These are phyloP conservation scores for Termitomyces sp. DNA, from an alignment of 768 basidiomycete genomes.

Conservation along the genomic window DNA sequence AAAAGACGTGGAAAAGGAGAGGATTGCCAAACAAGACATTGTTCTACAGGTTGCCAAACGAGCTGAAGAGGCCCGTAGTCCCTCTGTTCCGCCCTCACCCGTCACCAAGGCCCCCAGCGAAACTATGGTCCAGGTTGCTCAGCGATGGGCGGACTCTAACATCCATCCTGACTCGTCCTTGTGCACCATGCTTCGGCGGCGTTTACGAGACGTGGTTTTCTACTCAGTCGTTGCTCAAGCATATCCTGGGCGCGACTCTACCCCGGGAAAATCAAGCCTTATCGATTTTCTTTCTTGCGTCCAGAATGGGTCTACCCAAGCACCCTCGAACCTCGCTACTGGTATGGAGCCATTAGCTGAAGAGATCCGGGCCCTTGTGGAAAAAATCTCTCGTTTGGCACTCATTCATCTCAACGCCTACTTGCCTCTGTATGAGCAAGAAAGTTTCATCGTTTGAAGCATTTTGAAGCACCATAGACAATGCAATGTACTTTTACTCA, in stretches of 20 bases:
- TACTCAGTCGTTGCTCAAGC: constrained; percentile 48
- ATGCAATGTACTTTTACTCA: constrained; percentile 5
- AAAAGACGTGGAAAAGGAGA: constrained; percentile 48
- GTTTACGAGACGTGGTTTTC: constrained; percentile 61
- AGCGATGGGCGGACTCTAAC: constrained; percentile 68
- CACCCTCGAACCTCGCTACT: constrained; percentile 29
- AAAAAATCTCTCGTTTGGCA: constrained; percentile 68
- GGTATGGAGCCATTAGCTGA: constrained; percentile 71
- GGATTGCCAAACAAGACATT: constrained; percentile 53
- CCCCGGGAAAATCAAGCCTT: constrained; percentile 21
- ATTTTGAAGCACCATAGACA: not conserved
- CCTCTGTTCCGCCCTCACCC: constrained; percentile 19
- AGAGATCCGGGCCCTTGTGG: constrained; percentile 64
- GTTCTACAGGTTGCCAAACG: constrained; percentile 73
- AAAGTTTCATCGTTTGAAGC: constrained; percentile 39
- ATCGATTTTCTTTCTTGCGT: constrained; percentile 19
- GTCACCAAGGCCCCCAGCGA: constrained; percentile 38
- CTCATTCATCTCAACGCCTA: constrained; percentile 74
- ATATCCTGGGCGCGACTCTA: constrained; percentile 40
- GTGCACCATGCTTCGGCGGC: constrained; percentile 52
- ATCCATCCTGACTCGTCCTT: constrained; percentile 57
- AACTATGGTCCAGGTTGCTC: constrained; percentile 51
- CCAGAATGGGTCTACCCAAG: constrained; percentile 10
- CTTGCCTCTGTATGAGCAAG: constrained; percentile 69
- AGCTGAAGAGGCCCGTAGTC: constrained; percentile 41